These are phyloP conservation scores for Hypholoma sublateritium DNA, from an alignment of 768 basidiomycete genomes.

Conservation along the genomic window DNA sequence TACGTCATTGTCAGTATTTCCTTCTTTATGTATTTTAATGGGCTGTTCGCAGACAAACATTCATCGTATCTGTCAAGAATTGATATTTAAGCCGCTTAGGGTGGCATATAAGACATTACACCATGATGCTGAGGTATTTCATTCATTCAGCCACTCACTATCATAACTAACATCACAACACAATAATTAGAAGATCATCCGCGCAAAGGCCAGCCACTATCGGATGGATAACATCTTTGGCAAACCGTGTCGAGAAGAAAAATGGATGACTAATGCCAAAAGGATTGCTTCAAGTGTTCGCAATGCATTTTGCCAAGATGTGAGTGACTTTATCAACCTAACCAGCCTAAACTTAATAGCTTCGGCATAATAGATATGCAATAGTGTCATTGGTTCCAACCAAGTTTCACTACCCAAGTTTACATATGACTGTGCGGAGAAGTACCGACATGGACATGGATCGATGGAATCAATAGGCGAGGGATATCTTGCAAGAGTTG, in stretches of 20 bases:
- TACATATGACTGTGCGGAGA: background rate
- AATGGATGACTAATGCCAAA: background rate
- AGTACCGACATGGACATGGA: background rate
- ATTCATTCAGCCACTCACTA: background rate
- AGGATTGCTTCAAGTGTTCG: background rate
- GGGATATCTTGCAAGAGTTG: background rate
- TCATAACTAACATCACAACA: background rate
- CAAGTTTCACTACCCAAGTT: background rate
- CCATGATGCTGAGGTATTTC: background rate
- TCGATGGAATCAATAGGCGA: background rate
- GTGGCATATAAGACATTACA: background rate
- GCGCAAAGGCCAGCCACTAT: background rate
- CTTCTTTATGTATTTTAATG: background rate
- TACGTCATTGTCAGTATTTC: background rate
- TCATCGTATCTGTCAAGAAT: background rate
- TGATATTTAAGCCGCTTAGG: background rate
- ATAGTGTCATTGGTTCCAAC: background rate
- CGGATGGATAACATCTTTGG: background rate
- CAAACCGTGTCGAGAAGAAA: background rate
- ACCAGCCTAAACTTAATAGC: background rate
- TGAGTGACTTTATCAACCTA: background rate
- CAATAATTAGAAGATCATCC: background rate
- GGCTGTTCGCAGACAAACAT: background rate
- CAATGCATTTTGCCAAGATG: background rate
- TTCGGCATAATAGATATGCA: background rate